phyloP scores from a whole-genome alignment of 2,329 filamentous ascomycete genomes.

The Pyrenophora seminiperda region DNA sequence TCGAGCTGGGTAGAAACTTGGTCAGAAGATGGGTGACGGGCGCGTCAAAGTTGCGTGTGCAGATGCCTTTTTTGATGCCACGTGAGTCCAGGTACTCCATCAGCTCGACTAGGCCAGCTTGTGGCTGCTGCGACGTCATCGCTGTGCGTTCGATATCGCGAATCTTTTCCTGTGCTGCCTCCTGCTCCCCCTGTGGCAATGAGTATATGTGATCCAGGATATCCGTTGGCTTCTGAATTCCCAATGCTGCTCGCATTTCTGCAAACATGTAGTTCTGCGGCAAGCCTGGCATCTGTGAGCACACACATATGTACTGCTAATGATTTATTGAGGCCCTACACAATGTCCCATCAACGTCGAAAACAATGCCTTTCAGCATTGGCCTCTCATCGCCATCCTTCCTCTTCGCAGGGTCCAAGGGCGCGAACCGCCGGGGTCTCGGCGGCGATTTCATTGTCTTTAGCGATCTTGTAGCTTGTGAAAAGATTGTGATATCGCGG shows the following conservation, averaged over 20 bases:
- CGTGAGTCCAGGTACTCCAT: slow-evolving; percentile 80
- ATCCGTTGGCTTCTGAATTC: slow-evolving; percentile 72
- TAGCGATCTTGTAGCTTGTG: slow-evolving; percentile 6
- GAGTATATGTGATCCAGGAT: slow-evolving; percentile 87
- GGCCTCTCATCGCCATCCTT: slow-evolving; percentile 47
- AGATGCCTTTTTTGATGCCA: slow-evolving; percentile 77
- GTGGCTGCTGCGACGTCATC: slow-evolving; percentile 79
- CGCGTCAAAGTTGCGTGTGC: slow-evolving; percentile 86
- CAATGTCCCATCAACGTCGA: slow-evolving; percentile 94
- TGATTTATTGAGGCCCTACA: slow-evolving; percentile 63
- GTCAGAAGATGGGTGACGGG: slow-evolving; percentile 75
- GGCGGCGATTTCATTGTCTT: slow-evolving; percentile 23
- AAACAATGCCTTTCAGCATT: slow-evolving; percentile 67
- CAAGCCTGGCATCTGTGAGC: slow-evolving; percentile 60
- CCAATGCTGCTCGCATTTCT: slow-evolving; percentile 78
- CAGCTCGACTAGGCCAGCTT: slow-evolving; percentile 75
- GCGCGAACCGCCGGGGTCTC: slow-evolving; percentile 56
- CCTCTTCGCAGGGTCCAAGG: slow-evolving; percentile 48
- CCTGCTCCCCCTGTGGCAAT: slow-evolving; percentile 67
- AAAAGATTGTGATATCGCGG: neutral
- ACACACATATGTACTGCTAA: neutral
- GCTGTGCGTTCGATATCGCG: slow-evolving; percentile 78
- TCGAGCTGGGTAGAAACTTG: slow-evolving; percentile 71
- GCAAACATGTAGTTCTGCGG: slow-evolving; percentile 96
- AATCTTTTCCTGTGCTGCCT: slow-evolving; percentile 72